Percentiles rank a stretch among this genome's conserved stretches.
Conservation (phyloP, 2,329 filamentous ascomycete genomes). For the Fusarium sp. region DNA sequence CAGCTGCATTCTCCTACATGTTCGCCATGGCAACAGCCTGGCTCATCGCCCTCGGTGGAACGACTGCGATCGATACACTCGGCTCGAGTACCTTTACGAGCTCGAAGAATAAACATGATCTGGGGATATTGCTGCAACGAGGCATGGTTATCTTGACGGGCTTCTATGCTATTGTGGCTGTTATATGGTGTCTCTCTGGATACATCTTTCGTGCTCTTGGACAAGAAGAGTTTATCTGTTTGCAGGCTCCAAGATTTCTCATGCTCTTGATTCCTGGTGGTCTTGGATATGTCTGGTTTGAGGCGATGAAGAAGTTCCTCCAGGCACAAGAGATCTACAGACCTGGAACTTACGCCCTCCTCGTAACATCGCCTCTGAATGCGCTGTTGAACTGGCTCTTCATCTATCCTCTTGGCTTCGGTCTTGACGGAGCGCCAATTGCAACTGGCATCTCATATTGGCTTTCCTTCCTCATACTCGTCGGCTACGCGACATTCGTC, state of each 20-base stretch:
- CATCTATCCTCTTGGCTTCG: slow-evolving; percentile 76
- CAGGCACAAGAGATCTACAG: slow-evolving; percentile 91
- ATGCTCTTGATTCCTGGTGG: slow-evolving; percentile 82
- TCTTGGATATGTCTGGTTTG: slow-evolving; percentile 88
- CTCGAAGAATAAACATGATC: slow-evolving; percentile 79
- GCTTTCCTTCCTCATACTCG: slow-evolving; percentile 81
- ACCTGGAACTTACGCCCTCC: slow-evolving; percentile 83
- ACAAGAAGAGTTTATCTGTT: slow-evolving; percentile 81
- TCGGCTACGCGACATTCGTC: slow-evolving; percentile 78
- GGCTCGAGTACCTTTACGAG: slow-evolving; percentile 86
- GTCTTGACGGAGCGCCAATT: slow-evolving; percentile 81
- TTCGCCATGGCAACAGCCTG: slow-evolving; percentile 91
- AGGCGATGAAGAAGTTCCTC: slow-evolving; percentile 85
- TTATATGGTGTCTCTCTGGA: slow-evolving; percentile 81
- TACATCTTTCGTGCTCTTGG: slow-evolving; percentile 79
- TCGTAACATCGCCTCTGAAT: slow-evolving; percentile 86
- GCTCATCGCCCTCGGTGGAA: slow-evolving; percentile 87
- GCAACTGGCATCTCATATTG: slow-evolving; percentile 89
- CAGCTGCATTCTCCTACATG: slow-evolving; percentile 91
- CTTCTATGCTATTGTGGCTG: slow-evolving; percentile 78
- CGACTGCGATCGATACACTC: slow-evolving; percentile 86
- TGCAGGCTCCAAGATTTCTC: slow-evolving; percentile 78
- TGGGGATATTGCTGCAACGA: slow-evolving; percentile 83
- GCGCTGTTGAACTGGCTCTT: slow-evolving; percentile 84
- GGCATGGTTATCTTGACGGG: slow-evolving; percentile 76